These are phyloP conservation scores for Botrytis sinoallii DNA, from an alignment of 2,329 filamentous ascomycete species.

Conservation along the genomic window DNA sequence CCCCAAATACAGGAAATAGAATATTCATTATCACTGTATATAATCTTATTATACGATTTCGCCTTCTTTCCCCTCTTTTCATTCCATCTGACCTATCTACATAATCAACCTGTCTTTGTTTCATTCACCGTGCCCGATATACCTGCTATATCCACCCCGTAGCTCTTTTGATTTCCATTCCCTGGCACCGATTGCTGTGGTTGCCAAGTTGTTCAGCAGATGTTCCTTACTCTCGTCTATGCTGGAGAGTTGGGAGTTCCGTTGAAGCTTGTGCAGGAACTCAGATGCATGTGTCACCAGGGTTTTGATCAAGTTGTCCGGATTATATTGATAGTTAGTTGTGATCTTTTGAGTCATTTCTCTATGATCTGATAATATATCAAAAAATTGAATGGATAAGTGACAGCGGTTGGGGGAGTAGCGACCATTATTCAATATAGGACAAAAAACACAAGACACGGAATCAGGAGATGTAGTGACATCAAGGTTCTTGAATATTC, in stretches of 20 bases:
- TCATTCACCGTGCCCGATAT: not conserved
- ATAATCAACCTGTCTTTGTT: not conserved
- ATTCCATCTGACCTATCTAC: not conserved
- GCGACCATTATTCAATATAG: too few species aligned
- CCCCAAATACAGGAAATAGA: too few species aligned
- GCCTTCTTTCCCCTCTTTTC: not conserved
- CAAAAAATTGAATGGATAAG: not conserved
- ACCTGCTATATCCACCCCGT: not conserved
- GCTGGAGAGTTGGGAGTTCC: not conserved
- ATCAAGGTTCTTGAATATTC: accelerated
- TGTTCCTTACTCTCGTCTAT: accelerated
- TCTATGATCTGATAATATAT: not conserved
- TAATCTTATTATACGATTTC: not conserved
- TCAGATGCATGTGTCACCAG: not conserved
- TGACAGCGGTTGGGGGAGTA: not conserved
- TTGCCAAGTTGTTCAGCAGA: too few species aligned
- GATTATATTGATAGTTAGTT: not conserved
- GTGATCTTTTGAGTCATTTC: not conserved
- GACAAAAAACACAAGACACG: not conserved
- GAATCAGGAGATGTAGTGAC: not conserved
- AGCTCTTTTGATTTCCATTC: not conserved
- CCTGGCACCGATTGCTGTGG: not conserved
- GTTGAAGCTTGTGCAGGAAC: accelerated
- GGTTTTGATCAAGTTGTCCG: not conserved
- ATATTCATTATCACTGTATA: not conserved